Evolutionary conservation across 208 protist genomes (phyloP), one percentile per base, ranked within the genome.

Genomic region (Angomonas deanei): DNA sequence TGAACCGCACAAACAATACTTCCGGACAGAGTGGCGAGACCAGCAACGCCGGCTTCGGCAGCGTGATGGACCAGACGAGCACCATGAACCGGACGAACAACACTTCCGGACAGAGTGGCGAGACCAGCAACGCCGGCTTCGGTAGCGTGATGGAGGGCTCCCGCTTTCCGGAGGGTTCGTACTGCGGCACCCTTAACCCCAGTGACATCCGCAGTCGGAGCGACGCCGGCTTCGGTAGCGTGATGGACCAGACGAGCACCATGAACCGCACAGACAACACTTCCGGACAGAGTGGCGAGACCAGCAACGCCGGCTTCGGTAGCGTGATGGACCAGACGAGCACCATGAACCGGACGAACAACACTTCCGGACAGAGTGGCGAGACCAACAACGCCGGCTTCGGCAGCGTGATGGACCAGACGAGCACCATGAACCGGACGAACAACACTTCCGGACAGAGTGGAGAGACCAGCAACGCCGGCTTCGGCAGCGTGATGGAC

Each of bases 81-180:
- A 10, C 50, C 3, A 6, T 19, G n/a, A 11, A 23, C 8, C 42
- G n/a, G n/a, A n/a, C n/a, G n/a, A 42, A 42, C 36, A 8, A 8
- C 36, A 42, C 36, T 15, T 42, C 36, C 8, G 15, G 15, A 42
- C 36, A 42, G 36, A 42, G 15, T n/a, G 11, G 36, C 36, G 15
- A 42, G 36, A 5, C 26, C 31, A 38, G 23, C 59, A 3, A 27
- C 47, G 5, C 3, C 24, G 59, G 55, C 34, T 63, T 70, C 60
- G 56, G 64, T 38, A 68, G 62, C 56, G 1, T 65, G 58, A 26
- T 71, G 58, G 67, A 48, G 0, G 31, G 24, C 13, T 17, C 17
- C 47, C 6, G 33, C 24, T 32, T 24, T 15, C 42, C 17, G 3
- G 24, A 53, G n/a, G n/a, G n/a, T 6, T 53, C 47, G 5, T 17